Base-by-base conservation (phyloP, 352 stramenopile species). In the Thalassiosira exigua region DNA sequence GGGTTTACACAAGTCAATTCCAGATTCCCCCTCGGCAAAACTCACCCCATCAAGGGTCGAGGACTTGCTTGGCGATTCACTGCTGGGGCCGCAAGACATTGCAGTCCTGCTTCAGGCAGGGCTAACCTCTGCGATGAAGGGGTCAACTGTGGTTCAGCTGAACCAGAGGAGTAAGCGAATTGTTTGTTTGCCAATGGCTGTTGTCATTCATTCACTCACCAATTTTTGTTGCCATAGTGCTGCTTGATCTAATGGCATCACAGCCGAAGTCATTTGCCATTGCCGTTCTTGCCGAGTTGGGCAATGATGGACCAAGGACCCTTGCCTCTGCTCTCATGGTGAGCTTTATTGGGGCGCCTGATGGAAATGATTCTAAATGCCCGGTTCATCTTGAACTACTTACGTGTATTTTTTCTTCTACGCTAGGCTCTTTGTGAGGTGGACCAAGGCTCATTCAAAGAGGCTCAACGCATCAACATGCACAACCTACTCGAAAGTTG, bases 61-160 rank as follows among this genome's bases (percentile, higher is more conserved):
- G 50, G 77, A 85, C 52, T 65, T 85, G 48, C 70, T 94, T 44
- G 87, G 87, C 41, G 86, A 93, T 75, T 94, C 86, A 32, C 73
- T 94, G 14, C 80, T 94, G 36, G 90, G 90, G 64, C 90, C 90
- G 22, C 76, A 84, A 58, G 90, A 94, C 70, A 85, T 94, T 29
- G 87, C 90, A 29, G 92, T 93, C 36, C 67, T 94, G 27, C 73
- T 94, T 4, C 90, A 94, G 68, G 86, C 87, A 22, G 90, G 90
- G 19, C 61, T 94, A 17, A 92, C 88, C 7, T 92, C 84, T 33
- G 79, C 87, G 4, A 89, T 94, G 81, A 93, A 93, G 73, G 81
- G 81, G n/a, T 92, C 84, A 3, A 92, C 89, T 4, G 90, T 94
- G 33, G 90, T 94, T 12, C 90, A 94, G 71, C 75, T 94, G 0